These are phyloP conservation scores for Raffaelea albimanens DNA, from an alignment of 2,329 filamentous ascomycete genomes.

Conservation along the genomic window DNA sequence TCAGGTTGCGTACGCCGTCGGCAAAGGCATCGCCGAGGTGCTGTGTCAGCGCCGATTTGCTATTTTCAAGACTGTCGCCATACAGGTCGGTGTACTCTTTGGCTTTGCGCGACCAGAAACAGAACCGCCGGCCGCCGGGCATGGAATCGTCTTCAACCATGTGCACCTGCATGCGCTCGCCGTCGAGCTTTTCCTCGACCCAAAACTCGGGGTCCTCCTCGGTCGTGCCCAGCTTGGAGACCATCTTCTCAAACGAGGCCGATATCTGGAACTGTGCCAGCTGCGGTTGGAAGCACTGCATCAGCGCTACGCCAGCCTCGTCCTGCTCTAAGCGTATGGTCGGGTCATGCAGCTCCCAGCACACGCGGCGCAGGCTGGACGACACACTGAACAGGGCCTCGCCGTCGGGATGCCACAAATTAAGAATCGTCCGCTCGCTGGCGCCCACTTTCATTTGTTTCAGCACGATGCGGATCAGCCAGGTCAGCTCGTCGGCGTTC, in stretches of 20 bases:
- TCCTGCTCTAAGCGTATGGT: conserved; percentile 63
- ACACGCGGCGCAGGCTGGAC: conserved; percentile 80
- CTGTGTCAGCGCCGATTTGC: conserved; percentile 67
- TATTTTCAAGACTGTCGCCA: conserved; percentile 64
- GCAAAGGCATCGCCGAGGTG: conserved; percentile 72
- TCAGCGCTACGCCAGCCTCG: conserved; percentile 65
- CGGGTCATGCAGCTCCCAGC: conserved; percentile 82
- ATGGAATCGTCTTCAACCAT: conserved; percentile 63
- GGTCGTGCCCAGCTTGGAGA: conserved; percentile 54
- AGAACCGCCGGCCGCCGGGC: conserved; percentile 64
- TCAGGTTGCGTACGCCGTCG: conserved; percentile 69
- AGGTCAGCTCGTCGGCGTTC: conserved; percentile 89
- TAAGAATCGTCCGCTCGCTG: conserved; percentile 80
- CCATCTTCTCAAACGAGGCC: conserved; percentile 67
- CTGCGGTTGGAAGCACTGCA: conserved; percentile 96
- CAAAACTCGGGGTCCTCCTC: conserved; percentile 73
- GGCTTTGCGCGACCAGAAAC: conserved; percentile 90
- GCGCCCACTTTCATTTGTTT: conserved; percentile 67
- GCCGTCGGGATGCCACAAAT: conserved; percentile 72
- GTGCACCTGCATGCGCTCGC: conserved; percentile 94
- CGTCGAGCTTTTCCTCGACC: conserved; percentile 97
- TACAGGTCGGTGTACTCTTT: conserved; percentile 97
- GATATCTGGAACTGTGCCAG: conserved; percentile 86
- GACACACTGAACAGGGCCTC: conserved; percentile 80
- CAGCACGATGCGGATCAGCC: conserved; percentile 88